Evolutionary conservation across 805 yeast genomes (phyloP).

Genomic region (Zygosaccharomyces siamensis): DNA sequence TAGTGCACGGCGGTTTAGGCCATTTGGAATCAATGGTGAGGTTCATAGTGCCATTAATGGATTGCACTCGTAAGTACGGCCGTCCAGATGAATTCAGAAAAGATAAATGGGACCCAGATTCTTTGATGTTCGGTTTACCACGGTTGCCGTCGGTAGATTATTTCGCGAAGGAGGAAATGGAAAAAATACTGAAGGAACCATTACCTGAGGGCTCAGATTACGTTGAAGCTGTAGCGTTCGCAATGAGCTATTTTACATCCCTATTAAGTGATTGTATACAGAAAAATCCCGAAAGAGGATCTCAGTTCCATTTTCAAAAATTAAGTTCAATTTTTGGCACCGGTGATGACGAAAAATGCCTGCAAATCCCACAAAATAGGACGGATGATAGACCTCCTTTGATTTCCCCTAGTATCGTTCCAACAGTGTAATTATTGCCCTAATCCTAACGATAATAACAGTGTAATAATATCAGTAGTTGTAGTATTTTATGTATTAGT

Average conservation of each 20-base stretch:
- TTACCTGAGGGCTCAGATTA: conserved; percentile 6
- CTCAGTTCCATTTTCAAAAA: conserved; percentile 27
- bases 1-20: conserved; percentile 61
- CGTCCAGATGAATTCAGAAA: conserved; percentile 58
- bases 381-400: conserved; percentile 1
- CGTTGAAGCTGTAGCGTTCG: conserved; percentile 13
- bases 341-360: neutral
- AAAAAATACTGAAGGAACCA: conserved; percentile 8
- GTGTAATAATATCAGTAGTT: neutral
- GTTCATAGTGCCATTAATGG: conserved; percentile 59
- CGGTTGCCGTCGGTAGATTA: conserved; percentile 62
- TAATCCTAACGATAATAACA: neutral
- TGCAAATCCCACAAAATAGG: neutral
- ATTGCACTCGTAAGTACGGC: conserved; percentile 65
- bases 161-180: conserved; percentile 30
- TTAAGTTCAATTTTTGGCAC: neutral
- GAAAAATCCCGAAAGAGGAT: conserved; percentile 9
- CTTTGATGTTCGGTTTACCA: conserved; percentile 67
- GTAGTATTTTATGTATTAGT: neutral
- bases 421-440: conserved; percentile 6
- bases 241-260: conserved; percentile 18
- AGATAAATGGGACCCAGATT: conserved; percentile 45
- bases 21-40: conserved; percentile 66
- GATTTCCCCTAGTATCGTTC: conserved; percentile 7
- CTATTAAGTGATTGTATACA: conserved; percentile 10